Base-by-base conservation (phyloP, 306 rosid species). In the Fragaria ananassa region DNA sequence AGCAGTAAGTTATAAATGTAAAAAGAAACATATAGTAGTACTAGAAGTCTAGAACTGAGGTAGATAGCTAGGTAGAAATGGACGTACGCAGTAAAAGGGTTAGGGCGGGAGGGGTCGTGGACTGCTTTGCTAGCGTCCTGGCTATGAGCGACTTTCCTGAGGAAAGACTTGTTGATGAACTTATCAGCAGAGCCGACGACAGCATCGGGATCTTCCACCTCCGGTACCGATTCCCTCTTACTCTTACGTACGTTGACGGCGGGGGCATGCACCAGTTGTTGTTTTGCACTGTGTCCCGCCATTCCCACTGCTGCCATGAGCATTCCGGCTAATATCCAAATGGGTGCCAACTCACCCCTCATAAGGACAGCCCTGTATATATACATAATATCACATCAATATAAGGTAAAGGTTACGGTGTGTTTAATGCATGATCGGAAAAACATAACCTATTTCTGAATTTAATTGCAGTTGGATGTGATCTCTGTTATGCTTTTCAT, bases 191-290 rank as follows among this genome's bases (percentile, higher is more conserved):
- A 78, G 44, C 46, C 35, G 46, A 82, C 15, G 2, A 66, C 76
- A 23, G 19, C 21, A 57, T 82, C 82, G 1, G 82, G 86, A 2
- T 82, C 56, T 1, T 74, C 80, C 41, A 82, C 70, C 74, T 82
- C 82, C 13, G 54, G 50, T 19, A 78, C 1, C 37, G 80, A 66
- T 12, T 41, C 78, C 74, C 86, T 74, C 74, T 67, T 78, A 69
- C 29, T 70, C 77, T 82, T 82, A 56, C 31, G 68, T 37, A 74
- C 1, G 13, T 25, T 8, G 42, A 82, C 82, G 0, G 60, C 8
- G 0, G 86, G 86, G 17, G 80, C 57, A 70, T 82, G 80, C 80
- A 74, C 21, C 31, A 82, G 76, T 49, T 82, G 86, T 76, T 78
- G 86, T 34, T 78, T 74, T 7, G 6, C 80, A 62, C 57, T 82